Percentiles rank a stretch among this genome's conserved stretches.
These are phyloP conservation scores for Bimuria novae-zelandiae DNA, from an alignment of 2,329 filamentous ascomycete species.

Conservation along the genomic window DNA sequence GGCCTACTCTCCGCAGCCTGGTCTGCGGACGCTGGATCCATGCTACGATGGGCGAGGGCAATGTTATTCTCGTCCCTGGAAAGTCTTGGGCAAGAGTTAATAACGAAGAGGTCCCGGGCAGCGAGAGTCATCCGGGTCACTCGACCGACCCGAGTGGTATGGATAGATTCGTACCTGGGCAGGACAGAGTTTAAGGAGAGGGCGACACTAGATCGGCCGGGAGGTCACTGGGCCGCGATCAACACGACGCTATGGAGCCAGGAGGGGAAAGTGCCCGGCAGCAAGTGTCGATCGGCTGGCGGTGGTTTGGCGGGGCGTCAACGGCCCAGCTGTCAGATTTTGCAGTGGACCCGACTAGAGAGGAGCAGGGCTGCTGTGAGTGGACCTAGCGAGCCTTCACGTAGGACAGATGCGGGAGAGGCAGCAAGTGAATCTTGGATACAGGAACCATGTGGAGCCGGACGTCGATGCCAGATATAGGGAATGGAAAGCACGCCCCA, in stretches of 20 bases:
- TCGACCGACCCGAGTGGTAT: conserved; percentile 13
- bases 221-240: conserved; percentile 25
- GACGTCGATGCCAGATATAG: conserved; percentile 29
- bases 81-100: conserved; percentile 4
- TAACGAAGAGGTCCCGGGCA: conserved; percentile 10
- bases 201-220: conserved; percentile 22
- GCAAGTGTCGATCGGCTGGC: conserved; percentile 33
- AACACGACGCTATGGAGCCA: conserved; percentile 29
- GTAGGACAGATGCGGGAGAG: conserved; percentile 20
- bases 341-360: conserved; percentile 16
- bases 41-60: neutral
- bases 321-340: conserved; percentile 31
- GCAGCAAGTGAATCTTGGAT: neutral
- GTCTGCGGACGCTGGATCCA: conserved; percentile 29
- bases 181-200: conserved; percentile 15
- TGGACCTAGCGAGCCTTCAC: conserved; percentile 19
- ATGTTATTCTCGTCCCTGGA: neutral
- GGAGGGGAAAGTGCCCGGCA: conserved; percentile 34
- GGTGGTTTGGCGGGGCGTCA: conserved; percentile 27
- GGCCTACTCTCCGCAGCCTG: conserved; percentile 25
- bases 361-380: conserved; percentile 17
- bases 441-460: conserved; percentile 34
- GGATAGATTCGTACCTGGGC: conserved; percentile 14
- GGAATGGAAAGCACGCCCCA: conserved; percentile 42
- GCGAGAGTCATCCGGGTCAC: conserved; percentile 11